Conservation (phyloP, 345 rosid genomes). For the Syzygium oleosum region DNA sequence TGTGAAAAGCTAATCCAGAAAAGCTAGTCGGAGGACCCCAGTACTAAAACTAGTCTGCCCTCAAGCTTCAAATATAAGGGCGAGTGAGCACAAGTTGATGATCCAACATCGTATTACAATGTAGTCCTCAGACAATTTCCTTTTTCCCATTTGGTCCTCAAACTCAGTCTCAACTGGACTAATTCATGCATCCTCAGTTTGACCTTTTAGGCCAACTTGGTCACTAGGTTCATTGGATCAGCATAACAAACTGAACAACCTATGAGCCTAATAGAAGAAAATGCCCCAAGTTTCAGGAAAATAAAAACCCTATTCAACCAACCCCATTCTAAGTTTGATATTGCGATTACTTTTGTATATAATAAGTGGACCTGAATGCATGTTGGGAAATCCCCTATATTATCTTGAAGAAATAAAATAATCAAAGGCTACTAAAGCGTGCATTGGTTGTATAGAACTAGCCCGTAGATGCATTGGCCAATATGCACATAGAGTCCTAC, state of each 20-base stretch:
- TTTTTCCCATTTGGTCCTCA: not conserved
- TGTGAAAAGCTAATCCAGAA: not conserved
- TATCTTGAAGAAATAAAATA: not conserved
- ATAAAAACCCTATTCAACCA: not conserved
- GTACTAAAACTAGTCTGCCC: not conserved
- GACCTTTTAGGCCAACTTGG: not conserved
- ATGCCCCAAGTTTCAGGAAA: not conserved
- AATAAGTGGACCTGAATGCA: not conserved
- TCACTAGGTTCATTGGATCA: not conserved
- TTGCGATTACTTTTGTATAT: not conserved
- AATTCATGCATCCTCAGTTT: not conserved
- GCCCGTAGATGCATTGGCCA: not conserved
- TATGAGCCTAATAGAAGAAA: not conserved
- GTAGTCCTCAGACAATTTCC: not conserved
- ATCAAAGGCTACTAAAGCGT: not conserved
- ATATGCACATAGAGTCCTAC: not conserved
- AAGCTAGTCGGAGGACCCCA: not conserved
- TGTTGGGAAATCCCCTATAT: not conserved
- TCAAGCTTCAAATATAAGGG: not conserved
- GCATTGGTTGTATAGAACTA: not conserved
- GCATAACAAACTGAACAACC: not conserved
- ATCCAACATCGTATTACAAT: not conserved
- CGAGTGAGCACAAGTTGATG: not conserved
- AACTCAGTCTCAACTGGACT: not conserved
- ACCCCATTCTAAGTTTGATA: not conserved